Evolutionary conservation across 805 yeast species (phyloP), one percentile per base, ranked within the genome.

Genomic region (Candida fluviatilis): DNA sequence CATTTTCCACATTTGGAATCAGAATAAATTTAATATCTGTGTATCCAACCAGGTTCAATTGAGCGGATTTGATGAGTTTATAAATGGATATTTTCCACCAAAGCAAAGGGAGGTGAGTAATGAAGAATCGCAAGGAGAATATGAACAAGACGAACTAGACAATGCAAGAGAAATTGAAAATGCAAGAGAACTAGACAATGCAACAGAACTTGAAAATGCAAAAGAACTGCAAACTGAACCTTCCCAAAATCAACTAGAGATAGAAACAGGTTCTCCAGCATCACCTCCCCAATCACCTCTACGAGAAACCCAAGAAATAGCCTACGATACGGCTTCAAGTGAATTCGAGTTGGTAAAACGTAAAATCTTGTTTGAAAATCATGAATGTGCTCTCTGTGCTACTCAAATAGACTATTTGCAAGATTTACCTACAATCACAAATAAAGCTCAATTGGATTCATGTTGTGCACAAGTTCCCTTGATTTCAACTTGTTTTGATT

Each of bases 401-500:
- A 24, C 24, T 0, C 7, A 12, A 0, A 56, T 70, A 15, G 69
- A 71, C 40, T 65, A 66, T 43, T 58, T 64, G 1, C 55, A 52
- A 7, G 34, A 34, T 25, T 15, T 42, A 2, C 42, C 44, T 3
- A 8, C 32, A 11, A 16, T 49, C 3, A 28, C 5, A 1, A 24
- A 35, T 7, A 31, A 37, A 15, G 11, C 15, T 4, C 36, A 38
- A 7, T 27, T 51, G 13, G 30, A 36, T 2, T 11, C 13, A 14
- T 39, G 17, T 26, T 23, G 36, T 6, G 12, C 19, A 14, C 17
- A 37, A 1, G 39, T 59, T 37, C 73, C 73, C 0, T 43, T 62
- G 17, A 32, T 67, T 2, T 57, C 62, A 2, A 49, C 60, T 3
- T 73, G 78, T 29, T 45, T 52, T 31, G 46, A 54, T 25, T 74